Percentiles rank a stretch among this genome's conserved stretches.
phyloP scores from a whole-genome alignment of 2,329 filamentous ascomycete species.

The Fusarium sp. region DNA sequence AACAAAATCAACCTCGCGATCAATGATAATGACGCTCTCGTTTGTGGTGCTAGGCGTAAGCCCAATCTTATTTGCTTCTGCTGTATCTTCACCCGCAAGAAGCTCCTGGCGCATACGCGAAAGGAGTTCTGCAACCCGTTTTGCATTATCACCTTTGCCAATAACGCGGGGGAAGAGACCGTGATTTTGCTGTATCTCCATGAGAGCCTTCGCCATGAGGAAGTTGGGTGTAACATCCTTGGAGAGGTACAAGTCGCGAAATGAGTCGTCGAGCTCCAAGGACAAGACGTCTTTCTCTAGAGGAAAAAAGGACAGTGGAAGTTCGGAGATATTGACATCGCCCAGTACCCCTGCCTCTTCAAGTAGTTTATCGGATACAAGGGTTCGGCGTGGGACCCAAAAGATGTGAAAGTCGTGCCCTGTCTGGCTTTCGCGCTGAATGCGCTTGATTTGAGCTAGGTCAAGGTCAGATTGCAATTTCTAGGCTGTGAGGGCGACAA shows the following conservation, averaged over 20 bases:
- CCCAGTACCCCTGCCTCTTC: slow-evolving; percentile 94
- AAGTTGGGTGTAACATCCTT: slow-evolving; percentile 94
- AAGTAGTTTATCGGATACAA: slow-evolving; percentile 89
- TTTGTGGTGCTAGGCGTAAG: slow-evolving; percentile 87
- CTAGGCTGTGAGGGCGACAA: background rate
- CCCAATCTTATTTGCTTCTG: slow-evolving; percentile 70
- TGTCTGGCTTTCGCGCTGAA: slow-evolving; percentile 87
- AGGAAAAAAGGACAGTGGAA: slow-evolving; percentile 90
- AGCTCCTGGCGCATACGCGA: slow-evolving; percentile 92
- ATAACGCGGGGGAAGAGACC: slow-evolving; percentile 95
- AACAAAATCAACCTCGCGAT: slow-evolving; percentile 93
- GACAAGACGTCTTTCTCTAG: slow-evolving; percentile 92
- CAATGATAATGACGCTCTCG: slow-evolving; percentile 93
- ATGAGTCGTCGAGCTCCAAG: slow-evolving; percentile 87
- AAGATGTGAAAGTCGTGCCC: slow-evolving; percentile 98
- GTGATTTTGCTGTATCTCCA: slow-evolving; percentile 91
- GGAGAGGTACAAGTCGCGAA: slow-evolving; percentile 86
- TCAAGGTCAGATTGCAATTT: slow-evolving; percentile 49
- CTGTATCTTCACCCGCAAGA: slow-evolving; percentile 79
- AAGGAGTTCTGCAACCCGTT: slow-evolving; percentile 86
- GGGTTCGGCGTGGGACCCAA: slow-evolving; percentile 92
- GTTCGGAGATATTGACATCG: slow-evolving; percentile 88
- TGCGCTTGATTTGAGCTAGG: slow-evolving; percentile 87
- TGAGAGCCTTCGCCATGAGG: slow-evolving; percentile 88
- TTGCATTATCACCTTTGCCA: slow-evolving; percentile 95